Conservation (phyloP, 2,329 filamentous ascomycete species). For the Massarina eburnea region DNA sequence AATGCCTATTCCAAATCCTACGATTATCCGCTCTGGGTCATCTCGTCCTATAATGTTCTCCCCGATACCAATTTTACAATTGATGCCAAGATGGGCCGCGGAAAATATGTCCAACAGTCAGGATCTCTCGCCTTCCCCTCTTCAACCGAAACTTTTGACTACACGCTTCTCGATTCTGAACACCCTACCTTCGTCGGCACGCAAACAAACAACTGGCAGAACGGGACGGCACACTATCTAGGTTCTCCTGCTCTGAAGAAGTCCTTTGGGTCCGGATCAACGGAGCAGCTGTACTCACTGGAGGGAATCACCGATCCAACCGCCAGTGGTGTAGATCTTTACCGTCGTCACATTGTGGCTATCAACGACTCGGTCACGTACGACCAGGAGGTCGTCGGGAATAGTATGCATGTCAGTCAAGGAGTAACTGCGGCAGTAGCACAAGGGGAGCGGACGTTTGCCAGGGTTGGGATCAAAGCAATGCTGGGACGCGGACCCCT, state of each 20-base stretch:
- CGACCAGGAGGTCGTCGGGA: conserved; percentile 48
- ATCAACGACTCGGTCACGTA: conserved; percentile 56
- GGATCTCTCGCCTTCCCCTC: conserved; percentile 59
- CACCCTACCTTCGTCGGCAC: conserved; percentile 39
- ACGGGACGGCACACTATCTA: conserved; percentile 61
- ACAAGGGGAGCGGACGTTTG: conserved; percentile 21
- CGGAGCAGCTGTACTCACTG: conserved; percentile 60
- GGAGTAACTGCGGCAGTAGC: conserved; percentile 9
- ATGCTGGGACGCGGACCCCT: conserved; percentile 35
- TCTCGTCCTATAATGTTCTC: conserved; percentile 52
- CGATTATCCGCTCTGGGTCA: conserved; percentile 63
- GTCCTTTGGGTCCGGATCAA: conserved; percentile 57
- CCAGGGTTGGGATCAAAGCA: conserved; percentile 20
- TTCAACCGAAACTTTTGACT: conserved; percentile 60
- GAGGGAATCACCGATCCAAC: conserved; percentile 43
- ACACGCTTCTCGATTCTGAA: conserved; percentile 21
- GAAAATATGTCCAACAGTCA: conserved; percentile 50
- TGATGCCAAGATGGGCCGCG: conserved; percentile 51
- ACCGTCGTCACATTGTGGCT: conserved; percentile 59
- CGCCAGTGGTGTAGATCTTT: conserved; percentile 48
- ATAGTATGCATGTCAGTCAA: conserved; percentile 11
- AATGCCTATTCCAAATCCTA: conserved; percentile 49
- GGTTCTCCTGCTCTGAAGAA: conserved; percentile 48
- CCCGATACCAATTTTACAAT: conserved; percentile 48
- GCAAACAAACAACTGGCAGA: conserved; percentile 55